phyloP scores from a whole-genome alignment of 208 protist genomes.

The Acanthamoeba triangularis region DNA sequence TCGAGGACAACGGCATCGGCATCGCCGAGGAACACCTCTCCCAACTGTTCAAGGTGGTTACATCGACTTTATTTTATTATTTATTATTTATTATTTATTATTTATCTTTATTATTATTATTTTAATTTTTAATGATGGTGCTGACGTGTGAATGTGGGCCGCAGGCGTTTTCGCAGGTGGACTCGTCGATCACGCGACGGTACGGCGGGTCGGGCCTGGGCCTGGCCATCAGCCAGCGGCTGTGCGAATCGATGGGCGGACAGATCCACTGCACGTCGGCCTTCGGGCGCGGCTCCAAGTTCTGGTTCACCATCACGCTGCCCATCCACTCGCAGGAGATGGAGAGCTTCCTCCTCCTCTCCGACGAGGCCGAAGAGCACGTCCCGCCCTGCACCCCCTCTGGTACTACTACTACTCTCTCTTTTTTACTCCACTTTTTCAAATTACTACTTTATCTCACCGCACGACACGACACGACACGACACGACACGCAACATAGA shows the following conservation, averaged over 20 bases:
- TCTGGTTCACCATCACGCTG: constrained; percentile 64
- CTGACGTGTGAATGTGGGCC: background rate
- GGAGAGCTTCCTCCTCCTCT: constrained; percentile 37
- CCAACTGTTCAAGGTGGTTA: constrained; percentile 71
- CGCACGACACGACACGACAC: no score
- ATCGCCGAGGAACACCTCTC: constrained; percentile 77
- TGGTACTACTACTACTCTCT: background rate
- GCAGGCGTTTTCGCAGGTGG: constrained; percentile 54
- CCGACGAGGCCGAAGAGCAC: background rate
- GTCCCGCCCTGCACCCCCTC: constrained; percentile 24
- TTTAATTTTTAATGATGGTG: no score
- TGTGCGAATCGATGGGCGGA: constrained; percentile 12
- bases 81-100: background rate
- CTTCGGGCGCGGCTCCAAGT: constrained; percentile 14
- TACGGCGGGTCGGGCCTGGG: constrained; percentile 32
- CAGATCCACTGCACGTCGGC: background rate
- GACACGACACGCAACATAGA: background rate
- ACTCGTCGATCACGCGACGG: background rate
- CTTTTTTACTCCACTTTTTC: background rate
- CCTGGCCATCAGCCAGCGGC: constrained; percentile 53
- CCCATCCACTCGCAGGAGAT: constrained; percentile 45
- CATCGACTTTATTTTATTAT: background rate
- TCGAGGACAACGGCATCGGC: constrained; percentile 85
- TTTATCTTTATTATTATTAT: background rate
- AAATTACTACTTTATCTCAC: background rate